Evolutionary conservation across 2,329 filamentous ascomycete genomes (phyloP), one percentile per base, ranked within the genome.

Genomic region (Aspergillus calidoustus): DNA sequence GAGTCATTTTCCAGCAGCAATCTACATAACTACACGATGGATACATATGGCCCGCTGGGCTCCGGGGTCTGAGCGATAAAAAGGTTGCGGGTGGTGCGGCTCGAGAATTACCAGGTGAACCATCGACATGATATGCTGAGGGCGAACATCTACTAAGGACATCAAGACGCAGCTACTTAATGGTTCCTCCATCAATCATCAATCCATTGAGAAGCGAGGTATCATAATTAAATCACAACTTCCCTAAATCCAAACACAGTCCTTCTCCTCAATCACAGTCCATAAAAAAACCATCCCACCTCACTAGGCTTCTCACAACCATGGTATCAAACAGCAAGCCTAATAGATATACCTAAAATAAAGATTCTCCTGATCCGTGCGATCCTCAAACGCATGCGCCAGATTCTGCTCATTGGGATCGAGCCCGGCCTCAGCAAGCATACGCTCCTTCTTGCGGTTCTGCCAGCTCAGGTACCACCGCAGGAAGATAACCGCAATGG

Each of bases 281-380:
- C 9, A 41, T 15, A 15, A 8, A 15, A 2, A 41, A 6, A 9
- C 1, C 7, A 41, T 19, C 22, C 22, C 31, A 41, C 19, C 22
- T 8, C 9, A 25, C 34, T 11, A 54, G 8, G 3, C 23, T 9
- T 6, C 22, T 28, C 23, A 23, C 47, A 4, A 28, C 25, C 25
- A 7, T 28, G 25, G 25, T 28, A 25, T 38, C n/a, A 38, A 15
- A 41, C n/a, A 5, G 13, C 17, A 44, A 22, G 6, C 25, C 48
- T 65, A 83, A 70, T 79, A 81, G 6, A 86, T 82, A 69, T 89
- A 88, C 62, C 85, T 79, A 73, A 88, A 88, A 63, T 84, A 84
- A 30, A 81, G 68, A 68, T 89, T 89, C 79, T 88, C 83, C 73
- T 76, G 79, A 70, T 89, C 87, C 6, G 87, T 89, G 70, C 87